Evolutionary conservation across 305 asterid species (phyloP), one percentile per base, ranked within the genome.

Genomic region (Andrographis paniculata): DNA sequence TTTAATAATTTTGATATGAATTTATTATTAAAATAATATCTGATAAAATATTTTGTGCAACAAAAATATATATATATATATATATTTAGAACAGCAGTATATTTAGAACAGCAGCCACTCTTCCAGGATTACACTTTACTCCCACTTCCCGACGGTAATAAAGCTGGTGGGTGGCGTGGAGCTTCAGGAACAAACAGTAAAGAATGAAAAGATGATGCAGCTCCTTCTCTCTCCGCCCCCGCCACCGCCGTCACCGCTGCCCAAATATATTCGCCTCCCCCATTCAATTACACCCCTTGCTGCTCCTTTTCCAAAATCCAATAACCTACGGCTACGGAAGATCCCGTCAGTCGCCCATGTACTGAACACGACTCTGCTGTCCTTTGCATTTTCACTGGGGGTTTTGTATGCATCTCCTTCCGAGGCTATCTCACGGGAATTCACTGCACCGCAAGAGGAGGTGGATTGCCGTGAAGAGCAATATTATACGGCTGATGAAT

Each of bases 321-420:
- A 21, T 20, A 54, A 62, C 35, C 36, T 64, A 30, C 33, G 33
- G 9, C 10, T 27, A 6, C 38, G 2, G 38, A 33, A 33, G 27
- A 4, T 46, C 36, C 53, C 44, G 30, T 42, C 48, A 17, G 45
- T 73, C 48, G 14, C 64, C 8, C 78, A 61, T 54, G 64, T 62
- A 21, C 50, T 84, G 17, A 59, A 76, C 36, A 59, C 76, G 12
- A 51, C 73, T 45, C 67, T 84, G 27, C 38, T 82, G 31, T 76
- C 94, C 24, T 24, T 73, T 13, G 65, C 81, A 27, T 75, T 86
- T 35, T 78, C 96, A 1, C 20, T 83, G 20, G 89, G 89, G 36
- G 52, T 33, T 91, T 55, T 80, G 33, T 67, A 52, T 53, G 69
- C 84, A 35, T 46, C 75, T 48, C 88, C 94, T n/a, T 37, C 63